Evolutionary conservation across 208 protist species (phyloP).

Genomic region (Leishmania turanica): DNA sequence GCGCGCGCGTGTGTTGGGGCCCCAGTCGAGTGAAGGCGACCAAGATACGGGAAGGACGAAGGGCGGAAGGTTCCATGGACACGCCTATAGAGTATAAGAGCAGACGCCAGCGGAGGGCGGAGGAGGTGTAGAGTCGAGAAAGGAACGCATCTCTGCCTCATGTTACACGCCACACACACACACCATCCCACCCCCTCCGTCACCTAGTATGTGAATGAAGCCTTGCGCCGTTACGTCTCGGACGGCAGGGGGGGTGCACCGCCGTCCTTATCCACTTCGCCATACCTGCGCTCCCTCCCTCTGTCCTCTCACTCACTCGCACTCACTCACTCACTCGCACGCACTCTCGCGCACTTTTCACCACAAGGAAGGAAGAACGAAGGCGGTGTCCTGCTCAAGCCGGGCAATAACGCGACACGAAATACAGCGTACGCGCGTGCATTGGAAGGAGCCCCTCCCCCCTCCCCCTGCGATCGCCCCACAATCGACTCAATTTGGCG

Average conservation of each 20-base stretch:
- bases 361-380: background rate
- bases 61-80: background rate
- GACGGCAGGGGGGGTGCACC: background rate
- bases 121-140: background rate
- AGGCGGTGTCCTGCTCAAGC: background rate
- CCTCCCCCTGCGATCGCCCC: background rate
- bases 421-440: background rate
- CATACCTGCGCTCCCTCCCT: background rate
- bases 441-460: background rate
- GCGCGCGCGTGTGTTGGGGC: background rate
- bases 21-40: background rate
- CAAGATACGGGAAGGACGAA: background rate
- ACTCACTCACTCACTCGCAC: too few relatives aligned
- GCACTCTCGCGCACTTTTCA: background rate
- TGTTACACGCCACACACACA: background rate
- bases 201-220: background rate
- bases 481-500: background rate
- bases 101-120: background rate
- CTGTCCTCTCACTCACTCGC: background rate
- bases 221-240: background rate
- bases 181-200: background rate
- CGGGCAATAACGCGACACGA: background rate
- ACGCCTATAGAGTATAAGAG: background rate
- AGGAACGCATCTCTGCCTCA: background rate
- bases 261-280: background rate